Evolutionary conservation across 2,329 filamentous ascomycete species (phyloP).

Genomic region (Akanthomyces uredinophilus): DNA sequence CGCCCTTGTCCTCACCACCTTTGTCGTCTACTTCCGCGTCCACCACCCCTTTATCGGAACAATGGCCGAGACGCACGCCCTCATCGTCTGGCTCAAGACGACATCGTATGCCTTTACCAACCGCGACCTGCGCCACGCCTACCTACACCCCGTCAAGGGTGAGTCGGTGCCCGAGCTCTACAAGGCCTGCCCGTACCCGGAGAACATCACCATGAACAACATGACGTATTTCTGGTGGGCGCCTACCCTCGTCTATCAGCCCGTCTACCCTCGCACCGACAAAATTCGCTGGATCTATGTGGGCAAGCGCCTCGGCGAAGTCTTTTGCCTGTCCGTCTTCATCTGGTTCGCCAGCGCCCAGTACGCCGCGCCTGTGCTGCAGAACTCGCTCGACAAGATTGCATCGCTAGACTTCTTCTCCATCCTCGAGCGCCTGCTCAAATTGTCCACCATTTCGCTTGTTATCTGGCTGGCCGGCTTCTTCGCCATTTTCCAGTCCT

Average conservation of each 20-base stretch:
- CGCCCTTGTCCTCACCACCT: conserved; percentile 74
- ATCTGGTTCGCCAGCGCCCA: conserved; percentile 96
- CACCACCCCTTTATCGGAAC: conserved; percentile 93
- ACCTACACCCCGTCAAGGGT: conserved; percentile 67
- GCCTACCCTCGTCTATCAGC: conserved; percentile 93
- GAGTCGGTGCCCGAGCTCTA: conserved; percentile 79
- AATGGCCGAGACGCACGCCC: conserved; percentile 81
- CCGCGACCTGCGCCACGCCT: conserved; percentile 85
- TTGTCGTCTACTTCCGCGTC: conserved; percentile 84
- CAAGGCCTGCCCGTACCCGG: conserved; percentile 75
- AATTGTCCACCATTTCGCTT: conserved; percentile 89
- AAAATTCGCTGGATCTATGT: conserved; percentile 86
- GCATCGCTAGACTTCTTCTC: conserved; percentile 71
- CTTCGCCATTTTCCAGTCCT: conserved; percentile 92
- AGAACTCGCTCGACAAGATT: conserved; percentile 86
- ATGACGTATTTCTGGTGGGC: conserved; percentile 97
- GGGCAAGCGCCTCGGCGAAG: conserved; percentile 72
- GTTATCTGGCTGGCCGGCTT: conserved; percentile 98
- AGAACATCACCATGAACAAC: conserved; percentile 84
- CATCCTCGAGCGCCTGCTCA: conserved; percentile 85
- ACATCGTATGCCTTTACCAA: conserved; percentile 97
- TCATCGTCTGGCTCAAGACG: conserved; percentile 94
- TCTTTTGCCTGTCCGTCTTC: conserved; percentile 72
- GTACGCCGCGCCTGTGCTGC: conserved; percentile 84
- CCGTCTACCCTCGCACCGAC: conserved; percentile 82